Base-by-base conservation (phyloP, 768 basidiomycete genomes). In the Paxillus involutus region DNA sequence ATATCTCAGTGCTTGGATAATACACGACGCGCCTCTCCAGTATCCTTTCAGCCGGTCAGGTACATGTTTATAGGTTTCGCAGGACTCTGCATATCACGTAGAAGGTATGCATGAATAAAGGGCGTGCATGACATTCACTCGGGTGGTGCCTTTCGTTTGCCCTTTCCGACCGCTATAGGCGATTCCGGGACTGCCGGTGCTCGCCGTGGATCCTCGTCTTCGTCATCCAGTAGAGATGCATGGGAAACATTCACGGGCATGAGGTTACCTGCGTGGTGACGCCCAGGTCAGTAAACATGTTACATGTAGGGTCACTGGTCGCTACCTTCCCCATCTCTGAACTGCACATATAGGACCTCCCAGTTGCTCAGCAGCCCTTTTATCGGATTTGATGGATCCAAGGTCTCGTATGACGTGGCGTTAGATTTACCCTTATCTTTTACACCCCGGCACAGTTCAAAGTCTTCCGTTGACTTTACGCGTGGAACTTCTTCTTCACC, bases 341-440 rank as follows among this genome's bases (percentile, higher is more conserved):
- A 90, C 63, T 83, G 86, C 33, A 92, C 63, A 60, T 82, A 90
- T 17, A 91, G 56, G 13, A 70, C 71, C 39, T 90, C 89, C 85
- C 88, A 92, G 49, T 82, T 83, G 2, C 67, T 64, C 47, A 89
- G 69, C 4, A 76, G 71, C 48, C 76, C 77, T 41, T 82, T 82
- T 42, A 82, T 75, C 43, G 81, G 60, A 44, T 66, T 67, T 56
- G 67, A 75, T 19, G 64, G 61, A 14, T 74, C 66, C 49, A 91
- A 65, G 2, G 75, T 63, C 49, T 84, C 82, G 65, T 84, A 89
- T 47, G 73, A 65, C 14, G 48, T 44, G 21, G 76, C 77, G 10
- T 74, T 80, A 9, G 71, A 59, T 39, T 65, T 75, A 6, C 81
- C 83, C 66, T 77, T 78, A 52, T 82, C 81, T 56, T 77, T 81